Evolutionary conservation across 129 eudicot species (phyloP).

Genomic region (Flaveria trinervia): DNA sequence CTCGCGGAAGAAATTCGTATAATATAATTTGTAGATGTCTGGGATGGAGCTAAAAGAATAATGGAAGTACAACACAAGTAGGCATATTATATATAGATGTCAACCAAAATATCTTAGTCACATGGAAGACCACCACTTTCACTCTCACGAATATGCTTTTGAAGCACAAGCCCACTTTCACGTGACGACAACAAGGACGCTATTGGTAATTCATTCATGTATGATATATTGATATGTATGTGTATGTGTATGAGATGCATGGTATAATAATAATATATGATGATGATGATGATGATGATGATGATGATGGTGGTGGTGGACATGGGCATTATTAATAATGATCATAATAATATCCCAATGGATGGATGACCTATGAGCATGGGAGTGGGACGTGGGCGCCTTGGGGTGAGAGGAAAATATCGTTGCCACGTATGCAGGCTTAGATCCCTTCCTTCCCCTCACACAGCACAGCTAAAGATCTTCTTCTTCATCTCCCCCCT

Average conservation of each 20-base stretch:
- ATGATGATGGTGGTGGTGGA: too few species aligned
- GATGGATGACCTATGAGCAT: not conserved
- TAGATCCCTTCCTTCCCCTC: constrained; percentile 17
- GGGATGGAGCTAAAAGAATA: too few species aligned
- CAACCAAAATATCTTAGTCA: too few species aligned
- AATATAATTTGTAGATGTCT: too few species aligned
- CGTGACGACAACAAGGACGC: constrained; percentile 8
- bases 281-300: not conserved
- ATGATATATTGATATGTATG: not conserved
- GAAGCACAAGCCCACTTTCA: not conserved
- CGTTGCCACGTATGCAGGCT: constrained; percentile 32
- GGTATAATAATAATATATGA: too few species aligned
- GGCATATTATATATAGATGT: too few species aligned
- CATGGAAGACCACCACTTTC: not conserved
- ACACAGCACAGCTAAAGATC: constrained; percentile 28
- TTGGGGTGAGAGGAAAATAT: constrained; percentile 34
- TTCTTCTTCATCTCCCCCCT: not conserved
- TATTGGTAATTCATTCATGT: not conserved
- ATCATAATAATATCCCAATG: not conserved
- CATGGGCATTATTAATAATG: not conserved
- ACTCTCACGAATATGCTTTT: constrained; percentile 26
- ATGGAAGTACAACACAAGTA: too few species aligned
- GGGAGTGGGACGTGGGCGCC: constrained; percentile 25
- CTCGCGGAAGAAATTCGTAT: too few species aligned
- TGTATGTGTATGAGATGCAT: too few species aligned